Evolutionary conservation across 805 yeast genomes (phyloP), one percentile per base, ranked within the genome.

Genomic region (Wickerhamiella brachini): DNA sequence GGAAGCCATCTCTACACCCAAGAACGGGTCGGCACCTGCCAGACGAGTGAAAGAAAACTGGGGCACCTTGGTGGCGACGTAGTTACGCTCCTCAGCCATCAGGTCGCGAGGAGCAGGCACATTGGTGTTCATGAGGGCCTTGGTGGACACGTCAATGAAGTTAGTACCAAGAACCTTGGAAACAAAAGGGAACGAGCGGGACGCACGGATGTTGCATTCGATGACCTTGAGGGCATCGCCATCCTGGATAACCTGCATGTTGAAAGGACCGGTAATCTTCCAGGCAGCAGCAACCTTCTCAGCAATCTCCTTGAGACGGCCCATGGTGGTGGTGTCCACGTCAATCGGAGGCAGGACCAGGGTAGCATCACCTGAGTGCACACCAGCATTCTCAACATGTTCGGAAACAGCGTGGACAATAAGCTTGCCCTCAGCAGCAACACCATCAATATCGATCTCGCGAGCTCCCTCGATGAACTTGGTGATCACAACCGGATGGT

Each of bases 1-100:
- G 12, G 97, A 89, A 6, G 97, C 83, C 99, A 93, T 93, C 73
- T 93, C 99, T 59, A 93, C 98, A 57, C 98, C 98, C 65, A 93
- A 76, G 77, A 85, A 89, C 57, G 99, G 99, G 69, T 93, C 99
- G 48, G 99, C 99, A 59, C 98, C 99, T 18, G 97, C 97, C 63
- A 93, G 76, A 73, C 99, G 82, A 41, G 97, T 89, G 75, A 93
- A 93, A 7, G 97, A 90, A 71, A 93, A 93, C 73, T 93, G 99
- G 47, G 99, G 98, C 51, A 90, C 97, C 73, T 93, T 93, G 51
- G 94, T 85, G 48, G 97, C 97, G 65, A 90, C 97, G 63, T 87
- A 85, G 60, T 78, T 73, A 69, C 86, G 85, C 53, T 74, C 62
- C 61, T 75, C 72, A 51, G 73, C 74, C 97, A 93, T 90, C 66